phyloP scores from a whole-genome alignment of 192 early-diverging fungal species.

The Linnemannia schmuckeri region DNA sequence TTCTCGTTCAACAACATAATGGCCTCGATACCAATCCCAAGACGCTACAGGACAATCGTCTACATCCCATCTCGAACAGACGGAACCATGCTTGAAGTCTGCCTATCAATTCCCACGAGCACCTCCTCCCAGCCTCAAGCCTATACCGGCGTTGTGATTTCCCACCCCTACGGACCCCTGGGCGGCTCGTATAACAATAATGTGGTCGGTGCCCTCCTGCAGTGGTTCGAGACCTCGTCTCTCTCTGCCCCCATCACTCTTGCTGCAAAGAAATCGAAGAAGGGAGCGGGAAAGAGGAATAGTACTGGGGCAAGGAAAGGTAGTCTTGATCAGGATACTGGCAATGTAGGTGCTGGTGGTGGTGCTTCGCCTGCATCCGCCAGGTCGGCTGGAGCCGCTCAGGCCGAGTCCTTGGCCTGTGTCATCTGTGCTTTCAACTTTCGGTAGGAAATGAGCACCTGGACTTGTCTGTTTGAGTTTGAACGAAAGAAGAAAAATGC shows the following conservation, averaged over 20 bases:
- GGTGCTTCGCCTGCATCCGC: background rate
- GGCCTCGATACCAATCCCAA: conserved; percentile 52
- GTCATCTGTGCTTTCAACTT: conserved; percentile 60
- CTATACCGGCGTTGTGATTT: conserved; percentile 54
- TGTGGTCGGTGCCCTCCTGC: conserved; percentile 45
- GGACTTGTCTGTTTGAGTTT: too few species aligned
- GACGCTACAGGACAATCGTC: conserved; percentile 27
- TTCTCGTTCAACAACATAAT: background rate
- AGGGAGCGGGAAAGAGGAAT: background rate
- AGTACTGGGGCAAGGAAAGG: background rate
- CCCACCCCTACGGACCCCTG: conserved; percentile 60
- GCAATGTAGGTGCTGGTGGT: background rate
- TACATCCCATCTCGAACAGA: conserved; percentile 44
- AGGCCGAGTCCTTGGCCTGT: conserved; percentile 24
- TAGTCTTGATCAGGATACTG: background rate
- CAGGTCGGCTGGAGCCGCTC: background rate
- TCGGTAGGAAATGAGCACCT: conserved; percentile 21
- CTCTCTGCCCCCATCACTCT: background rate
- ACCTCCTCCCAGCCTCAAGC: conserved; percentile 15
- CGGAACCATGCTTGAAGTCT: conserved; percentile 36
- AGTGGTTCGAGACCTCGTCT: conserved; percentile 51
- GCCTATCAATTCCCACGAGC: conserved; percentile 38
- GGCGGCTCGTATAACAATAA: conserved; percentile 53
- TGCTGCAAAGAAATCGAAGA: background rate
- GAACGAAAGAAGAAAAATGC: background rate